A percentile compares a stretch with the other conserved stretches of the same genome.
phyloP scores from a whole-genome alignment of 768 basidiomycete genomes.

The Lentinula sp. region DNA sequence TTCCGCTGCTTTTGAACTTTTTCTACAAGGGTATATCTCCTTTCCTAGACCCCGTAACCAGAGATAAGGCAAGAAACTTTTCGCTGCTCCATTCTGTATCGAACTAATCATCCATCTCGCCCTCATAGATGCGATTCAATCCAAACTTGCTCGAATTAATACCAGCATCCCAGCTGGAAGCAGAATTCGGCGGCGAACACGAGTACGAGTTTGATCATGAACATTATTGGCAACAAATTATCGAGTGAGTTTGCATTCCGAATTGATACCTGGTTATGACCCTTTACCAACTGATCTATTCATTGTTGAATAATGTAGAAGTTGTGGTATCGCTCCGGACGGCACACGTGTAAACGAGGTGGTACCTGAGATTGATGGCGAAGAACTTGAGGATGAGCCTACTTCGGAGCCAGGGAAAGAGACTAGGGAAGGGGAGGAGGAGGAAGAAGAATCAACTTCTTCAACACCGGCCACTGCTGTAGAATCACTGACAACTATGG shows the following conservation, averaged over 20 bases:
- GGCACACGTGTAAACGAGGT: slow-evolving; percentile 36
- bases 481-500: neutral
- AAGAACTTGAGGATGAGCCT: neutral
- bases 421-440: neutral
- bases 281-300: neutral
- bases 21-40: slow-evolving; percentile 83
- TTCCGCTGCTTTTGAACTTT: slow-evolving; percentile 67
- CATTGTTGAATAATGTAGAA: slow-evolving; percentile 23
- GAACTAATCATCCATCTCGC: neutral
- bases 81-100: neutral
- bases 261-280: no score
- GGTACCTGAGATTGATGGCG: neutral
- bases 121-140: slow-evolving; percentile 77
- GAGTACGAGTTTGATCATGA: slow-evolving; percentile 68
- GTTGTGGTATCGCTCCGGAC: slow-evolving; percentile 51
- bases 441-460: neutral
- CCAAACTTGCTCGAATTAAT: slow-evolving; percentile 75
- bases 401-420: neutral
- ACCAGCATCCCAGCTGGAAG: slow-evolving; percentile 69
- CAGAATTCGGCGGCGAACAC: slow-evolving; percentile 77
- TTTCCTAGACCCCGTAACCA: slow-evolving; percentile 82
- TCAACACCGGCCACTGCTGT: neutral
- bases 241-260: slow-evolving; percentile 38
- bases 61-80: slow-evolving; percentile 61
- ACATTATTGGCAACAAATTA: slow-evolving; percentile 75